Percentiles rank a stretch among this genome's conserved stretches.
phyloP scores from a whole-genome alignment of 257 asterid genomes.

The Perilla frutescens region DNA sequence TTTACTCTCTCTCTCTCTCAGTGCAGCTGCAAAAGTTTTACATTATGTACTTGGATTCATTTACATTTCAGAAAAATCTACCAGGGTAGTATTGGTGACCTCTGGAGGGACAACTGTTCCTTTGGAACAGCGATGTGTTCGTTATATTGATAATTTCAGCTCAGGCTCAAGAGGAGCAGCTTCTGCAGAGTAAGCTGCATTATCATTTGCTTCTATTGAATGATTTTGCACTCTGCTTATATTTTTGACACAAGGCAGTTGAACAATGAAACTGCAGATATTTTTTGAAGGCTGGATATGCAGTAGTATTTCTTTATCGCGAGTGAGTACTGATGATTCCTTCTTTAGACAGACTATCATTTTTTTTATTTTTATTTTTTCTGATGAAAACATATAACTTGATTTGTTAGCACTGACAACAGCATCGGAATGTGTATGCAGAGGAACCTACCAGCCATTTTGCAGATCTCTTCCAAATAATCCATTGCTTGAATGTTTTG shows the following conservation, averaged over 20 bases:
- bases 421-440: slow-evolving; percentile 38
- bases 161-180: slow-evolving; percentile 98
- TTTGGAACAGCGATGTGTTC: slow-evolving; percentile 89
- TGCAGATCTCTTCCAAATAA: slow-evolving; percentile 88
- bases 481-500: slow-evolving; percentile 86
- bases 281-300: slow-evolving; percentile 87
- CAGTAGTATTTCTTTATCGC: slow-evolving; percentile 86
- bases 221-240: slow-evolving; percentile 5
- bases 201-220: slow-evolving; percentile 9
- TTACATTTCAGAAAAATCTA: slow-evolving; percentile 45
- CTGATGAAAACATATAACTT: neutral
- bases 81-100: slow-evolving; percentile 84
- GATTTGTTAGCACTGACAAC: slow-evolving; percentile 9
- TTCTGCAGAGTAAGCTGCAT: slow-evolving; percentile 78
- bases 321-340: slow-evolving; percentile 53
- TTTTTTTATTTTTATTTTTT: neutral
- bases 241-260: slow-evolving; percentile 30
- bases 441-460: slow-evolving; percentile 92
- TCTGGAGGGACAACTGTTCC: slow-evolving; percentile 99
- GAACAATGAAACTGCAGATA: slow-evolving; percentile 56
- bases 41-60: slow-evolving; percentile 14
- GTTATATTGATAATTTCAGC: slow-evolving; percentile 93
- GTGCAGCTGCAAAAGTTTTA: neutral
- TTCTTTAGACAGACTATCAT: slow-evolving; percentile 16
- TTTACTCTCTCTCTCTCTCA: neutral